phyloP scores from a whole-genome alignment of 345 rosid species.

The Camelina hispida region DNA sequence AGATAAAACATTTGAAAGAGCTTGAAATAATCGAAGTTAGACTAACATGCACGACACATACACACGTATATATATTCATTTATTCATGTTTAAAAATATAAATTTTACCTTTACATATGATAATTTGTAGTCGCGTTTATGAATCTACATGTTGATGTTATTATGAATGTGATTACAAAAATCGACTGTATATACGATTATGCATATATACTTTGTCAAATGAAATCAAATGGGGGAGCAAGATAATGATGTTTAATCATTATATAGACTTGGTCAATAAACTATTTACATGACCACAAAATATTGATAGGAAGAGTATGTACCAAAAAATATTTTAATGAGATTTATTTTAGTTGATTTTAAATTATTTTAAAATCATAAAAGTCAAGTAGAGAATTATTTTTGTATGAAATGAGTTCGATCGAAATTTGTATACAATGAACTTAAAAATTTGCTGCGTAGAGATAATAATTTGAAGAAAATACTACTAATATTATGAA shows the following conservation, averaged over 20 bases:
- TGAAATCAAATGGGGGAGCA: background rate
- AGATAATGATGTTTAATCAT: background rate
- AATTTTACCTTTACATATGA: too few relatives aligned
- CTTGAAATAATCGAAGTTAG: too few relatives aligned
- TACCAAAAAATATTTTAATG: background rate
- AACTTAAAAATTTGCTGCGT: background rate
- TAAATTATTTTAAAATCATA: too few relatives aligned
- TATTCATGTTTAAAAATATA: too few relatives aligned
- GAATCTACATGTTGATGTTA: too few relatives aligned
- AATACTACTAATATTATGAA: background rate
- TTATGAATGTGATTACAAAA: background rate
- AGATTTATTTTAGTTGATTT: too few relatives aligned
- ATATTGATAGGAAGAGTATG: background rate
- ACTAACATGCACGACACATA: too few relatives aligned
- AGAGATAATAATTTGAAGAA: too few relatives aligned
- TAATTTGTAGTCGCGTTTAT: too few relatives aligned
- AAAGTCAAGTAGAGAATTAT: too few relatives aligned
- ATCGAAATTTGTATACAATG: background rate
- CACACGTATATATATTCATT: too few relatives aligned
- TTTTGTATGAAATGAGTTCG: background rate
- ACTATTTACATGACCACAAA: background rate
- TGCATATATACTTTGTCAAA: background rate
- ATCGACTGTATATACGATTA: background rate
- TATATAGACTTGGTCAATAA: constrained; percentile 15
- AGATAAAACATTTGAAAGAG: background rate